Conservation (phyloP, 192 early-diverging fungal species). For the Cetraspora pellucida region DNA sequence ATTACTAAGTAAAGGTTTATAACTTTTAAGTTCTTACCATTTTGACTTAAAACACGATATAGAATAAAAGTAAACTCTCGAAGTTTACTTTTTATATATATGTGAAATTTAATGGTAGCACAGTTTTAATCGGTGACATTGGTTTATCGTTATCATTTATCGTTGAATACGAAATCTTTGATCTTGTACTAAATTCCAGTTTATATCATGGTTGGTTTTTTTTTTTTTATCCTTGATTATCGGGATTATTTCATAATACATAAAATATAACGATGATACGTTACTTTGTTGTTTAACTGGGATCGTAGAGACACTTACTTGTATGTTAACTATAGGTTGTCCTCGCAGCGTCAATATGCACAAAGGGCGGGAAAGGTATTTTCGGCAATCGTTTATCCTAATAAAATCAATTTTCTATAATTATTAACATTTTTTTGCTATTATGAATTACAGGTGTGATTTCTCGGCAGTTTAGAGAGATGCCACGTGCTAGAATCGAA, state of each 20-base stretch:
- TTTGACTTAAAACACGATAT: too few relatives aligned
- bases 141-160: too few relatives aligned
- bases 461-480: conserved; percentile 96
- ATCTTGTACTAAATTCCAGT: neutral
- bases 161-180: too few relatives aligned
- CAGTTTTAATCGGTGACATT: neutral
- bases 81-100: too few relatives aligned
- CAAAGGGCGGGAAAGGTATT: conserved; percentile 92
- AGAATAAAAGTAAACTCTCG: too few relatives aligned
- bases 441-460: conserved; percentile 63
- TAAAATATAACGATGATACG: neutral
- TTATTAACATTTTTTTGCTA: neutral
- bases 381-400: neutral
- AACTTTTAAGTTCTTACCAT: neutral
- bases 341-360: conserved; percentile 86
- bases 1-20: neutral
- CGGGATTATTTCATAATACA: neutral
- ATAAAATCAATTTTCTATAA: neutral
- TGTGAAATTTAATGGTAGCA: too few relatives aligned
- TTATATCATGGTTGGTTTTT: neutral
- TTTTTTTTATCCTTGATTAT: neutral
- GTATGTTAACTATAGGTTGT: conserved; percentile 68
- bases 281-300: too few relatives aligned
- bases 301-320: neutral
- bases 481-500: conserved; percentile 95